Evolutionary conservation across 345 rosid genomes (phyloP).

Genomic region (Pistacia atlantica): DNA sequence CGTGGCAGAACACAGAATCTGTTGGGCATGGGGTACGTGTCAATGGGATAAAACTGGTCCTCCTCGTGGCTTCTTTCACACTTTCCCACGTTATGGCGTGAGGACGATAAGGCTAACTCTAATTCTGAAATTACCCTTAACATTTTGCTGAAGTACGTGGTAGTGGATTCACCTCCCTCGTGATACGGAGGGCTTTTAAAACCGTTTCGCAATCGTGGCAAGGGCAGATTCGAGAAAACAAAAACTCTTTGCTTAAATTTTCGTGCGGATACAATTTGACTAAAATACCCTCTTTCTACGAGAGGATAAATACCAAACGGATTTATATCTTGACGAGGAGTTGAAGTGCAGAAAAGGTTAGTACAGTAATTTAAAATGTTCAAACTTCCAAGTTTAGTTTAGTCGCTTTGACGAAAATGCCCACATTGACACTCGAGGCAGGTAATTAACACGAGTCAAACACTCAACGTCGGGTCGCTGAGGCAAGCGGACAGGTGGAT

Average conservation of each 20-base stretch:
- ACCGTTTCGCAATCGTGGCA: conserved; percentile 5
- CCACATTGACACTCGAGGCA: neutral
- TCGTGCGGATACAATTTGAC: neutral
- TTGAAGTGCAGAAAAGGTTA: neutral
- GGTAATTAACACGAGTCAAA: neutral
- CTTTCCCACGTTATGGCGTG: conserved; percentile 25
- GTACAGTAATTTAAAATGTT: neutral
- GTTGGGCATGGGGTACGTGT: conserved; percentile 21
- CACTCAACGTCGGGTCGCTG: too few relatives aligned
- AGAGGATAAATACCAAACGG: neutral
- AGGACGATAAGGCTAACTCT: neutral
- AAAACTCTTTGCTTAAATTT: neutral
- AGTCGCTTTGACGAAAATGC: neutral
- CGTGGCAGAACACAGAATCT: conserved; percentile 13
- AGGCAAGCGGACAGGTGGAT: neutral
- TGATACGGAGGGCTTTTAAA: neutral
- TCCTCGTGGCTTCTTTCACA: neutral
- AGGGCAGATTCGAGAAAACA: conserved; percentile 20
- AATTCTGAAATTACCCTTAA: neutral
- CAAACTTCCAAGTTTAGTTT: neutral
- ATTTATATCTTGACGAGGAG: neutral
- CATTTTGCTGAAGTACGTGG: neutral
- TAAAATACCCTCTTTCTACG: neutral
- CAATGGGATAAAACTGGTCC: neutral
- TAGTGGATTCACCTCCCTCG: neutral